These are phyloP conservation scores for Platanthera guangdongensis DNA, from an alignment of 106 monocot species.

Conservation along the genomic window DNA sequence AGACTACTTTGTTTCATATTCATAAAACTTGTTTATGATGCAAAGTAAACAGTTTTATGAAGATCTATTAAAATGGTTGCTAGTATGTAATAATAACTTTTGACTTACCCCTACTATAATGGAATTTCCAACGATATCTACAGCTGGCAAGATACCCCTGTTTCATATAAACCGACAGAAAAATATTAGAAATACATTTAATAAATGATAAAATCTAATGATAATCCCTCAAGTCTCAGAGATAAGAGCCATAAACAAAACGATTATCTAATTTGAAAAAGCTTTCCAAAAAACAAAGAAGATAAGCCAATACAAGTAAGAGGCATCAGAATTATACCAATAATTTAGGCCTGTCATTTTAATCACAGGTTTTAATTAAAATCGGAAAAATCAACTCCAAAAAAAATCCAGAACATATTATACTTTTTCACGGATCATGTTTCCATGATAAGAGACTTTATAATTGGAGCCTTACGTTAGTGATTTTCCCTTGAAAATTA, in stretches of 20 bases:
- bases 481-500: conserved; percentile 68
- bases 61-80: background rate
- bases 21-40: too few species aligned
- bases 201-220: background rate
- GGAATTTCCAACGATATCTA: conserved; percentile 45
- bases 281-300: background rate
- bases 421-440: background rate
- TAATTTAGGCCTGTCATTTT: background rate
- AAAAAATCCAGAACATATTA: background rate
- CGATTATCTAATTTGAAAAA: background rate
- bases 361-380: background rate
- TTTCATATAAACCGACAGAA: conserved; percentile 10
- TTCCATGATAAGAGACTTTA: background rate
- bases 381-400: background rate
- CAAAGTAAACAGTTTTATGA: too few species aligned
- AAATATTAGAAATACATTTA: background rate
- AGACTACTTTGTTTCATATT: too few species aligned
- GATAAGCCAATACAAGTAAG: background rate
- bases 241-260: background rate
- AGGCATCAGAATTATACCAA: background rate
- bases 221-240: background rate
- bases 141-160: conserved; percentile 72
- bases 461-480: conserved; percentile 47
- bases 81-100: background rate
- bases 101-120: conserved; percentile 52